phyloP scores from a whole-genome alignment of 2,329 filamentous ascomycete genomes.

The Tolypocladium capitatum region DNA sequence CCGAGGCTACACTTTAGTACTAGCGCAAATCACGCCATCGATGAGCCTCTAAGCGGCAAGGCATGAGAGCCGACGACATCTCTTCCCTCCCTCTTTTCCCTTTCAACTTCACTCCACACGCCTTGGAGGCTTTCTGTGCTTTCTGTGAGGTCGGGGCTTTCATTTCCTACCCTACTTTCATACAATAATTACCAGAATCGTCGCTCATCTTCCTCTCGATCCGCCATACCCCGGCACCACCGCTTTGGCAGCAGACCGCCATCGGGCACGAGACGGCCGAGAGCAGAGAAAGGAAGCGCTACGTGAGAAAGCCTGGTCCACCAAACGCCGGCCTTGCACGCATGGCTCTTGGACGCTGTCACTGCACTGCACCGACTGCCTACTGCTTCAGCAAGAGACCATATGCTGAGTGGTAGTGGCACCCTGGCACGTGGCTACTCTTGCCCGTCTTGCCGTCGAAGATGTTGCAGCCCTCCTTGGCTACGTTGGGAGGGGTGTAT shows the following conservation, averaged over 20 bases:
- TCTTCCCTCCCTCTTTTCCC: constrained; percentile 4
- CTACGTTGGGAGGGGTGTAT: constrained; percentile 82
- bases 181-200: constrained; percentile 3
- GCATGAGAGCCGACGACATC: constrained; percentile 8
- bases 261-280: background rate
- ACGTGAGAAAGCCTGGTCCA: background rate
- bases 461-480: constrained; percentile 66
- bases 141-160: constrained; percentile 6
- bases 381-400: constrained; percentile 33
- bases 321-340: background rate
- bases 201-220: background rate
- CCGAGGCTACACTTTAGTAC: constrained; percentile 5
- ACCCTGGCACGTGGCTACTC: constrained; percentile 56
- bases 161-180: constrained; percentile 8
- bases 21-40: constrained; percentile 21
- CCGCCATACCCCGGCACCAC: constrained; percentile 1
- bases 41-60: constrained; percentile 9
- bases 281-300: constrained; percentile 2
- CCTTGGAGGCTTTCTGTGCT: constrained; percentile 1
- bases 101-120: constrained; percentile 8
- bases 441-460: constrained; percentile 68
- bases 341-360: background rate
- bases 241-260: background rate
- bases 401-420: constrained; percentile 57
- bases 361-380: background rate